A percentile compares a stretch with the other conserved stretches of the same genome.
phyloP scores from a whole-genome alignment of 169 alveolate species.

The Condylostoma magnum region DNA sequence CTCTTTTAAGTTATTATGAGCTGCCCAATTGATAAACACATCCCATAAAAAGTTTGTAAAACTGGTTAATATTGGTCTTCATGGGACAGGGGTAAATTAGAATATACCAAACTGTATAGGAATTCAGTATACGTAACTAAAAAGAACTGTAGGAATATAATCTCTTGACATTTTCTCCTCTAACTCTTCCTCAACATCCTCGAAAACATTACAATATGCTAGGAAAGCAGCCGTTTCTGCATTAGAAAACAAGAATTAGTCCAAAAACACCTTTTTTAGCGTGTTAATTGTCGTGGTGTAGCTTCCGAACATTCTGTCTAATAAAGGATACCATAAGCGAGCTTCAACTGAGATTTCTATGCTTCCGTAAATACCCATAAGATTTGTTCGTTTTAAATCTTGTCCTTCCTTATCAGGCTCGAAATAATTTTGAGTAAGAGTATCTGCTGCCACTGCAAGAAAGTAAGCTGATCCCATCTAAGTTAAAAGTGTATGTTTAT shows the following conservation, averaged over 20 bases:
- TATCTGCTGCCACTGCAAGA: too few species aligned
- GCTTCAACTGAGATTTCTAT: constrained; percentile 4
- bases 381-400: too few species aligned
- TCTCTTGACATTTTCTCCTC: not conserved
- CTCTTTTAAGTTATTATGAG: constrained; percentile 10
- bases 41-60: not conserved
- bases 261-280: not conserved
- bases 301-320: constrained; percentile 4
- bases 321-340: not conserved
- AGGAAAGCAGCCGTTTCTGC: not conserved
- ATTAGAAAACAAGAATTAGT: not conserved
- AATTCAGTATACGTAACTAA: not conserved
- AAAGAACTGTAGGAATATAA: not conserved
- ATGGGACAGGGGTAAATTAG: not conserved
- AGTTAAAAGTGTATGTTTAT: too few species aligned
- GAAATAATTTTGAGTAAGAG: too few species aligned
- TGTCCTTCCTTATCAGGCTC: too few species aligned
- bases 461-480: too few species aligned
- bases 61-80: not conserved
- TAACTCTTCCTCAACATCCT: not conserved
- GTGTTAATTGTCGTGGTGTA: not conserved
- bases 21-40: not conserved
- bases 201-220: not conserved
- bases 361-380: not conserved
- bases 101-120: not conserved